Evolutionary conservation across 176 grass and related monocot species (phyloP), one percentile per base, ranked within the genome.

Genomic region (Puccinellia tenuiflora): DNA sequence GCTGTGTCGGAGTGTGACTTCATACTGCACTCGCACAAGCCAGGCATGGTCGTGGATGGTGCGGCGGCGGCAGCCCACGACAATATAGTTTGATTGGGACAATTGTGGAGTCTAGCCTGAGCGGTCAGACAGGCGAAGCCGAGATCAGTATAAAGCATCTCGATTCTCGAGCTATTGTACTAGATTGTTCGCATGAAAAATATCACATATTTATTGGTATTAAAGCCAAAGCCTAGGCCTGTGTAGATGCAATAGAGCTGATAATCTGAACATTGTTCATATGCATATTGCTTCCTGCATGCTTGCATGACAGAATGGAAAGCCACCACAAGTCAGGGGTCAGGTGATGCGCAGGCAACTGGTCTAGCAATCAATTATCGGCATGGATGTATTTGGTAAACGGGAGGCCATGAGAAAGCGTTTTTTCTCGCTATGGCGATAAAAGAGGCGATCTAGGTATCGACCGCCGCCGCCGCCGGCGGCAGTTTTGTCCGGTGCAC

Each of bases 1-100:
- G 93, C 96, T 0, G 93, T 96, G 39, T 37, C 80, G 7, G 85
- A 88, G n/a, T 95, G 92, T 45, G 80, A 87, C 68, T 96, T 85
- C 22, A 56, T 87, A 81, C 45, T 93, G 48, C 94, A 93, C 73
- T 86, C 86, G n/a, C 86, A 85, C 40, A 91, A 96, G 62, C 84
- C 89, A 3, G 65, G 63, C 14, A 15, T 39, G 7, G 57, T 56
- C 38, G 48, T 16, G 21, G 85, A 84, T 28, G 63, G 72, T 35
- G 47, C 38, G 5, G 33, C n/a, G n/a, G n/a, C 61, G 15, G 31
- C 43, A 39, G 20, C 75, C 29, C 85, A 60, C 28, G 88, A 87
- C 64, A 87, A 73, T 73, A 67, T 93, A 80, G 94, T 96, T 20
- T 96, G 84, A 91, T 63, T 18, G n/a, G 54, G 26, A 0, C 69